Evolutionary conservation across 2,329 filamentous ascomycete species (phyloP), one percentile per base, ranked within the genome.

Genomic region (Ampelomyces quisqualis): DNA sequence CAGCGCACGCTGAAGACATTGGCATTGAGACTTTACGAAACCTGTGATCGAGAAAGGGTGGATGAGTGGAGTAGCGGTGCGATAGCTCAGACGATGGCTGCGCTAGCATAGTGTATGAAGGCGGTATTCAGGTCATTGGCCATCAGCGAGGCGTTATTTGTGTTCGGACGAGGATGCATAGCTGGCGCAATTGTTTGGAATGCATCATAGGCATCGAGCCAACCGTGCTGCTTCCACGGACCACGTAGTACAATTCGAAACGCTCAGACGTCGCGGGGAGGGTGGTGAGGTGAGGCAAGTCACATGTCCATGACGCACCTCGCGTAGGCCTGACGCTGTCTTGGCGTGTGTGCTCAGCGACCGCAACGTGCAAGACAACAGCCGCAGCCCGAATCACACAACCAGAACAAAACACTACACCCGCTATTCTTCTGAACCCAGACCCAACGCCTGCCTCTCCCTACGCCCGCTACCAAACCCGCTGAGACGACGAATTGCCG

Each of bases 31-130:
- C 68, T 88, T 3, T 79, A 81, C 71, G 76, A 82, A 43, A 84
- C 79, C 3, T 85, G 82, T 58, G 84, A 90, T 59, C 75, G 76
- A 45, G 76, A 78, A n/a, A 80, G 82, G 53, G 77, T 89, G 7
- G 70, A 70, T 41, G 72, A 68, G 17, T 93, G 88, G 88, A 86
- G 83, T 57, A 57, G 56, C 75, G 75, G 53, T 8, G 53, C 50
- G 6, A 41, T 60, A 14, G 49, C 32, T 6, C 34, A 39, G 18
- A 37, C 44, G 15, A 34, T 57, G 10, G 40, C 42, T 11, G 34
- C 40, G 7, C 34, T 57, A 23, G 30, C 32, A 14, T 36, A 36
- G 23, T 40, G 30, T 11, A 47, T 20, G 23, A 22, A 22, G 10
- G 29, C 14, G 7, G 29, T 18, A 31, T 31, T 18, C 40, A 44